Percentiles rank a stretch among this genome's conserved stretches.
Evolutionary conservation across 2,329 filamentous ascomycete species (phyloP).

Genomic region (Hypocrella siamensis): DNA sequence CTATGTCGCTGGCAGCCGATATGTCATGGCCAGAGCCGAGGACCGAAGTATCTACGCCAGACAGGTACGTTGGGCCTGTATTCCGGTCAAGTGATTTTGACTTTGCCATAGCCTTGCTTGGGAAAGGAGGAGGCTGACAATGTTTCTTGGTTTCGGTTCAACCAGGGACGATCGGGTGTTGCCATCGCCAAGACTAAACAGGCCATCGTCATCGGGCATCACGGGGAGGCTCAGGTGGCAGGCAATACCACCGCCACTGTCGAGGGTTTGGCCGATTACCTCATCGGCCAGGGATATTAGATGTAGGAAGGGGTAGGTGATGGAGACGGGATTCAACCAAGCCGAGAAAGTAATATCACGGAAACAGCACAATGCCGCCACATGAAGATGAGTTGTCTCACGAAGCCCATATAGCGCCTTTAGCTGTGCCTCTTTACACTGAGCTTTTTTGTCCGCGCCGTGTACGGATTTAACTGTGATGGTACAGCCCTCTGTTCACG

Average conservation of each 20-base stretch:
- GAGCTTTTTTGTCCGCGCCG: too few species aligned
- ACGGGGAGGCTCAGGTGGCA: constrained; percentile 58
- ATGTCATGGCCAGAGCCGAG: constrained; percentile 60
- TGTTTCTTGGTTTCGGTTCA: background rate
- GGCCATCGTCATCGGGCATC: constrained; percentile 78
- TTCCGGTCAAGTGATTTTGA: too few species aligned
- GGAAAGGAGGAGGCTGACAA: too few species aligned
- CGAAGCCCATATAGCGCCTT: too few species aligned
- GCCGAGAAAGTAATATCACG: constrained; percentile 2
- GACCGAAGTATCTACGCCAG: constrained; percentile 72
- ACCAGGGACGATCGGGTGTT: constrained; percentile 60
- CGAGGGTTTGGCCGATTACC: constrained; percentile 75
- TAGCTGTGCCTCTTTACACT: too few species aligned
- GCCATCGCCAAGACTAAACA: constrained; percentile 75
- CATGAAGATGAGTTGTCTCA: constrained; percentile 3
- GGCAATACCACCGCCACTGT: constrained; percentile 66
- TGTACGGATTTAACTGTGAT: too few species aligned
- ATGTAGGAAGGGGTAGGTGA: constrained; percentile 3
- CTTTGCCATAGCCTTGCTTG: too few species aligned
- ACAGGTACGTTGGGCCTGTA: constrained; percentile 43
- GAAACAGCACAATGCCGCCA: too few species aligned
- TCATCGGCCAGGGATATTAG: constrained; percentile 62
- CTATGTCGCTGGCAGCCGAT: constrained; percentile 62
- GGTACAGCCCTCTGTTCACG: too few species aligned
- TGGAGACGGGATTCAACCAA: constrained; percentile 1